Evolutionary conservation across 305 asterid species (phyloP), one percentile per base, ranked within the genome.

Genomic region (Fraxinus xanthoxyloides): DNA sequence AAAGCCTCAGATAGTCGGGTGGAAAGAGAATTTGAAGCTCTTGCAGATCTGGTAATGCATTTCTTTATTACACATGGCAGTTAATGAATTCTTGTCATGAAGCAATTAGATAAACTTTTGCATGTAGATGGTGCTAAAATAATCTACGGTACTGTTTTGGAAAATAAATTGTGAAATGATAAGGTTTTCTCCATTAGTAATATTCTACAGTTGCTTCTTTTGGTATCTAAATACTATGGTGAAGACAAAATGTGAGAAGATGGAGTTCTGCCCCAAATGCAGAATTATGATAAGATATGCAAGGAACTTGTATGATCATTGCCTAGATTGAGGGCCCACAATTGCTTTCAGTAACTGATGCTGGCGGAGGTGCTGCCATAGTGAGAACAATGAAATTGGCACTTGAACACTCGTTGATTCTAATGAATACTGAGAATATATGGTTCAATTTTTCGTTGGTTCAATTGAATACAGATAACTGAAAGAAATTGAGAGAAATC

Each of bases 1-100:
- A 93, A 87, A 82, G 95, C 98, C 84, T 90, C 97, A 54, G 98
- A 94, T 87, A 90, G 90, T 86, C 88, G 94, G 84, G 97, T 94
- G 84, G 90, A 91, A 84, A 83, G 90, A 80, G 95, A 94, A 88
- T 94, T 93, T 13, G 90, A 93, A 89, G 93, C 75, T 86, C 93
- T 94, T 86, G 94, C 97, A 76, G 84, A 91, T 80, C 78, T 85
- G 97, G 97, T 94, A 94, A 92, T 82, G 73, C 38, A 26, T 34
- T 31, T 75, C 83, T 59, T 80, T 54, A 65, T 15, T 36, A 23
- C 35, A 77, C 77, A 70, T 76, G 61, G 35, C 70, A 31, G 34
- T 80, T 78, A 28, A 77, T n/a, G 28, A 19, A 19, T 46, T 83
- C 79, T 78, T 75, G 17, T 26, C 56, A 10, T 7, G 19, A 61